phyloP scores from a whole-genome alignment of 495 filamentous ascomycete genomes.

The Neurospora pannonica region DNA sequence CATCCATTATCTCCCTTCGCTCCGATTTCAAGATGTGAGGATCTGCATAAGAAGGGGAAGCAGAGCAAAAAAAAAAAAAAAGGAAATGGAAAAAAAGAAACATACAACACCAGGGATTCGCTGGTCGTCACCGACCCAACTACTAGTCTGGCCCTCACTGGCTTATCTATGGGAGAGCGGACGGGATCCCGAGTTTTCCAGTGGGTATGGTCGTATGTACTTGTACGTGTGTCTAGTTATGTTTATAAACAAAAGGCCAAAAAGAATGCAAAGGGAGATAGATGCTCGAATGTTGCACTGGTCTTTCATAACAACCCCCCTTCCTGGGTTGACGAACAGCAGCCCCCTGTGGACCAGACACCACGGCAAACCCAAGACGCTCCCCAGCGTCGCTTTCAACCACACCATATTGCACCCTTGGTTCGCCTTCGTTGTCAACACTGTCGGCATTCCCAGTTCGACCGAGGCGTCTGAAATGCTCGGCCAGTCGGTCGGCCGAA shows the following conservation, averaged over 20 bases:
- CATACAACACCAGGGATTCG: constrained; percentile 21
- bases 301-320: too few species aligned
- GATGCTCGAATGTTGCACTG: too few species aligned
- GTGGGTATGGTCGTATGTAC: neutral
- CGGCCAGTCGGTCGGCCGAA: neutral
- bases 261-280: too few species aligned
- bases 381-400: too few species aligned
- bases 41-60: too few species aligned
- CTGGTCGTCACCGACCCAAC: constrained; percentile 40
- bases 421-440: neutral
- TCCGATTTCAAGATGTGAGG: too few species aligned
- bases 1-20: too few species aligned
- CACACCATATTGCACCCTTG: neutral
- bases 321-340: too few species aligned
- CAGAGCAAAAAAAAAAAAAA: too few species aligned
- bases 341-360: too few species aligned
- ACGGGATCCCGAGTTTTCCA: constrained; percentile 41
- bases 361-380: too few species aligned
- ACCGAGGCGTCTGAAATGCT: neutral
- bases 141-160: constrained; percentile 27
- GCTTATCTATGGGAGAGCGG: constrained; percentile 42
- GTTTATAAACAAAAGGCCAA: too few species aligned
- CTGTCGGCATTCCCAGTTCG: neutral
- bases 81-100: neutral
- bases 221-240: fast-evolving